Base-by-base conservation (phyloP, 768 basidiomycete genomes). In the Pleurotus citrinopileatus region DNA sequence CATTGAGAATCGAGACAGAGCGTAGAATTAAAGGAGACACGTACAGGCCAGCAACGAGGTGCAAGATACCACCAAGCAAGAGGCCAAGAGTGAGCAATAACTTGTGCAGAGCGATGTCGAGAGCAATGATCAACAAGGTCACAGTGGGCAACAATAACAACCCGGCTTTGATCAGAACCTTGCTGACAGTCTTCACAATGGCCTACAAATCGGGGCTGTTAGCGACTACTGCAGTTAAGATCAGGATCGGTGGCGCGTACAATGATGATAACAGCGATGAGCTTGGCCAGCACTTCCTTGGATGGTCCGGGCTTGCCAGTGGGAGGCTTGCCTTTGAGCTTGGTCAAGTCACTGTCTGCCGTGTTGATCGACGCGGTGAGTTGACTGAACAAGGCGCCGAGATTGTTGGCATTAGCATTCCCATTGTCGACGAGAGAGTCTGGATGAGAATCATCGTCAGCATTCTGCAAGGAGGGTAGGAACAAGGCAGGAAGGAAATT, bases 41-140 rank as follows among this genome's bases (percentile, higher is more conserved):
- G 38, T 25, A 65, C 65, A 63, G 42, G 43, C 48, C 54, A 6
- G 67, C 63, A 34, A 69, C 66, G 53, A 69, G 60, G 36, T 55
- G 60, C 45, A 69, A 60, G 15, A 67, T 63, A 37, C 65, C 67
- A 25, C 63, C 62, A 26, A 69, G 61, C 50, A 69, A 62, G 20
- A 42, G 60, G 40, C 67, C 66, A 19, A 67, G 59, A 23, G 64
- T 66, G 25, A 45, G 15, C 10, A 69, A 38, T n/a, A 66, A 59
- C 45, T 65, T 59, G 59, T 61, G 54, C 22, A 69, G 56, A 7
- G 67, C 42, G 4, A 58, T 40, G 58, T 69, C 67, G 55, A 69
- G 48, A 37, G 61, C 61, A 28, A 40, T 42, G 38, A 68, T 58
- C 27, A 66, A 59, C 1, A 22, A 42, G 20, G 62, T 61, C 52